phyloP scores from a whole-genome alignment of 805 yeast species.

The Ogataea pilisensis region DNA sequence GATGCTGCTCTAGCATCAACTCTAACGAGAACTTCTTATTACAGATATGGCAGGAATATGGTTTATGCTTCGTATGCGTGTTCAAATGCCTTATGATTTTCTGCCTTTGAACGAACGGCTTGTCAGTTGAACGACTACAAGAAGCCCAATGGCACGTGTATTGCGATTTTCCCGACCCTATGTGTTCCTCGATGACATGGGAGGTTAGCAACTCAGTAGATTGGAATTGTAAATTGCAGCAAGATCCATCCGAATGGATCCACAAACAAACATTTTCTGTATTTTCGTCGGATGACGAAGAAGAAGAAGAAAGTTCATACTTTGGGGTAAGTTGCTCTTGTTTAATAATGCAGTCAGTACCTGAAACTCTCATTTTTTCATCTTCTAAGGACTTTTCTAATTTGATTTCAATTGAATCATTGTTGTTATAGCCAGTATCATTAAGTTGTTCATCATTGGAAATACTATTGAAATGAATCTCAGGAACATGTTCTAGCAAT shows the following conservation, averaged over 20 bases:
- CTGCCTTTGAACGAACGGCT: slow-evolving; percentile 75
- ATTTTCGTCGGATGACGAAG: slow-evolving; percentile 5
- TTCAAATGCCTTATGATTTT: slow-evolving; percentile 82
- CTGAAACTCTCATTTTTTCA: no score
- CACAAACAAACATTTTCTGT: slow-evolving; percentile 34
- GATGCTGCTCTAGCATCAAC: slow-evolving; percentile 73
- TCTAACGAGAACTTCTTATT: slow-evolving; percentile 71
- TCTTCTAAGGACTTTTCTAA: no score
- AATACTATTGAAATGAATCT: slow-evolving; percentile 33
- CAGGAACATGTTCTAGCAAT: slow-evolving; percentile 57
- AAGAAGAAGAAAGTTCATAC: not conserved
- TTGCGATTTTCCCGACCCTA: slow-evolving; percentile 66
- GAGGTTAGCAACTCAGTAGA: slow-evolving; percentile 60
- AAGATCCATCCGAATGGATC: slow-evolving; percentile 26
- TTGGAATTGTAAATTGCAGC: slow-evolving; percentile 49
- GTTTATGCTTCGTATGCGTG: slow-evolving; percentile 82
- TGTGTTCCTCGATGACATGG: slow-evolving; percentile 66
- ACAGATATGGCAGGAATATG: slow-evolving; percentile 70
- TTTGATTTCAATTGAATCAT: not conserved
- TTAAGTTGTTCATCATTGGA: not conserved
- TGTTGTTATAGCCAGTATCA: slow-evolving; percentile 8
- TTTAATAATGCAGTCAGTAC: no score
- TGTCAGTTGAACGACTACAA: slow-evolving; percentile 62
- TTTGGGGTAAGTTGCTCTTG: no score
- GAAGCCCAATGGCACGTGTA: slow-evolving; percentile 77